phyloP scores from a whole-genome alignment of 2,329 filamentous ascomycete species.

The Penicillium sp. region DNA sequence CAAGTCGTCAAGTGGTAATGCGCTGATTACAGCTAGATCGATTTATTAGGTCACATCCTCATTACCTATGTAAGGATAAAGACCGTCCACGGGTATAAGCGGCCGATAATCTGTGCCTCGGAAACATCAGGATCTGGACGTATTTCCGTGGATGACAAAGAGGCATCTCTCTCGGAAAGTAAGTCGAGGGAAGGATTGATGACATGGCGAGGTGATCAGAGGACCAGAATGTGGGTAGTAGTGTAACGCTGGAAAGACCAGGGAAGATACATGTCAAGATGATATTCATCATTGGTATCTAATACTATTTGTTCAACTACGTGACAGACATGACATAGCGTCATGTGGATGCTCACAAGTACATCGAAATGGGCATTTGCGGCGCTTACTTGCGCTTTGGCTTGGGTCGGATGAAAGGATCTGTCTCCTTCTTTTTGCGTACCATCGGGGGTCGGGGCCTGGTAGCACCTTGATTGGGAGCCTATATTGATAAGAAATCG shows the following conservation, averaged over 20 bases:
- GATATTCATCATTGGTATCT: not conserved
- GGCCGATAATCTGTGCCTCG: not conserved
- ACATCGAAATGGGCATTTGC: not conserved
- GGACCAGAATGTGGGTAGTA: not conserved
- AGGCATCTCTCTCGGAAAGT: not conserved
- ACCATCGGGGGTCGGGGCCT: conserved; percentile 28
- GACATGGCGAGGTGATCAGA: not conserved
- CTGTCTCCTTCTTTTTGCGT: conserved; percentile 39
- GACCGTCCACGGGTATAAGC: not conserved
- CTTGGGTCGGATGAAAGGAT: conserved; percentile 43
- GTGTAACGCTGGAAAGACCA: not conserved
- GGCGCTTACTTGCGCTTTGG: conserved; percentile 24
- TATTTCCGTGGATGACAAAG: not conserved
- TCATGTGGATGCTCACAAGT: not conserved
- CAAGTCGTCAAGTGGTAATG: too few species aligned
- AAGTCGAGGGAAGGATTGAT: not conserved
- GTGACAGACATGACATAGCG: not conserved
- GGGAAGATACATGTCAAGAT: not conserved
- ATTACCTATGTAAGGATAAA: too few species aligned
- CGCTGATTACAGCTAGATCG: too few species aligned
- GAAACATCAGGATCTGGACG: not conserved
- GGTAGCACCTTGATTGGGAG: conserved; percentile 9
- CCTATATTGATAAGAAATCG: conserved; percentile 18
- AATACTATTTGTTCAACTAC: not conserved
- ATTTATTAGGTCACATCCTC: not conserved